Evolutionary conservation across 1,284 basidiomycete genomes (phyloP).

Genomic region (Ganoderma multipileum): DNA sequence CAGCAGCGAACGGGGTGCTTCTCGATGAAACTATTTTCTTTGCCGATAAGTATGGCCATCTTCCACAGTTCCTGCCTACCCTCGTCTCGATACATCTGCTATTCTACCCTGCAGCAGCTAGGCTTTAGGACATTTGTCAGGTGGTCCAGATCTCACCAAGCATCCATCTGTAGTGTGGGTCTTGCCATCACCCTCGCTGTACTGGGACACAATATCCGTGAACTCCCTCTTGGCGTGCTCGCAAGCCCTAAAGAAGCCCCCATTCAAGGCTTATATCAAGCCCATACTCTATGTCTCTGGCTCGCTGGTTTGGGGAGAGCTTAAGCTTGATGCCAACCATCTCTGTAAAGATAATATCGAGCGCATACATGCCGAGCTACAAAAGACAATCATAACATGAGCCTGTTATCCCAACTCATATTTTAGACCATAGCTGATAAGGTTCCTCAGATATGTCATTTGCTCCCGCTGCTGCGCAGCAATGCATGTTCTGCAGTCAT

Average conservation of each 20-base stretch:
- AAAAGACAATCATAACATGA: constrained; percentile 13
- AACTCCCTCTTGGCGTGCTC: constrained; percentile 8
- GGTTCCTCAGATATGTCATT: background rate
- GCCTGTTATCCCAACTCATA: background rate
- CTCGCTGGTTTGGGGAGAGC: background rate
- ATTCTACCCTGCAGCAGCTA: background rate
- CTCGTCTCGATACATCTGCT: constrained; percentile 9
- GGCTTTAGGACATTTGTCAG: background rate
- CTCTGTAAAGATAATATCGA: background rate
- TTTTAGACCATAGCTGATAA: background rate
- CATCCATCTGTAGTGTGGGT: background rate
- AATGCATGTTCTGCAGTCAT: background rate
- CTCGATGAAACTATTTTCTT: background rate
- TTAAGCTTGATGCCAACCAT: background rate
- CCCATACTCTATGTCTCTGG: constrained; percentile 20
- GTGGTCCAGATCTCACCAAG: too few relatives aligned
- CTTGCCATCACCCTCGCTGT: background rate
- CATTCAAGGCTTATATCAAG: constrained; percentile 22
- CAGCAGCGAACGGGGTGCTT: background rate
- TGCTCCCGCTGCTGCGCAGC: background rate
- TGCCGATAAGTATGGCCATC: background rate
- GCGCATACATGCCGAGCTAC: background rate
- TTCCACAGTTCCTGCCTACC: background rate
- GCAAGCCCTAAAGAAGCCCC: constrained; percentile 14
- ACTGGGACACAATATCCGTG: background rate